These are phyloP conservation scores for Coprinopsis strossmayeri DNA, from an alignment of 768 basidiomycete genomes.

Conservation along the genomic window DNA sequence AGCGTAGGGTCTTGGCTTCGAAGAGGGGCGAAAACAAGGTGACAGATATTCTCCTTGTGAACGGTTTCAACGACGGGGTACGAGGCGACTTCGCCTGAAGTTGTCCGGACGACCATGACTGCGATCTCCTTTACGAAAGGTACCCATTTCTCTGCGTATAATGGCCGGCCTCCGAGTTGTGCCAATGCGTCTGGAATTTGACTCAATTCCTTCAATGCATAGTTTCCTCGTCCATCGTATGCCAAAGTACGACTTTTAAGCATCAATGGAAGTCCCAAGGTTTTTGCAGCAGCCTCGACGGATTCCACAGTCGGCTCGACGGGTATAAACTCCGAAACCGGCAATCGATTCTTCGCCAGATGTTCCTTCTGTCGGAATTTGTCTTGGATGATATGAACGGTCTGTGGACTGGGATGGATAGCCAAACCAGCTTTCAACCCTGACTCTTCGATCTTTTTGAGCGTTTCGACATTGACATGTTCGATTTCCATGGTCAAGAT, in stretches of 20 bases:
- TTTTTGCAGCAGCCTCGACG: slow-evolving; percentile 42
- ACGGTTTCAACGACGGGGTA: slow-evolving; percentile 95
- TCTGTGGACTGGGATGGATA: slow-evolving; percentile 76
- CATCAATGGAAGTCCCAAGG: slow-evolving; percentile 86
- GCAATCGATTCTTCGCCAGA: slow-evolving; percentile 55
- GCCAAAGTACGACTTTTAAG: slow-evolving; percentile 93
- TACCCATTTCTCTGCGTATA: slow-evolving; percentile 95
- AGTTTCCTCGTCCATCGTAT: slow-evolving; percentile 96
- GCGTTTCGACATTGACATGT: slow-evolving; percentile 77
- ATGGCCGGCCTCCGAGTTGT: slow-evolving; percentile 55
- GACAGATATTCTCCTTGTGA: slow-evolving; percentile 90
- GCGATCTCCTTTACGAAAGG: slow-evolving; percentile 87
- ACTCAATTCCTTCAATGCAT: slow-evolving; percentile 51
- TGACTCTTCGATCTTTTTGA: slow-evolving; percentile 50
- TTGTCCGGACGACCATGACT: slow-evolving; percentile 91
- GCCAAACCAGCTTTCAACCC: slow-evolving; percentile 23
- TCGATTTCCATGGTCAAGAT: slow-evolving; percentile 95
- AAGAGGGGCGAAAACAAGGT: slow-evolving; percentile 87
- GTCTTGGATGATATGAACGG: slow-evolving; percentile 86
- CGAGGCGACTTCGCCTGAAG: slow-evolving; percentile 63
- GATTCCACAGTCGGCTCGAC: slow-evolving; percentile 51
- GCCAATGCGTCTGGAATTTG: slow-evolving; percentile 46
- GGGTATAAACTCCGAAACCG: slow-evolving; percentile 52
- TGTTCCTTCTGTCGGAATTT: slow-evolving; percentile 72
- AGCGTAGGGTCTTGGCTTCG: slow-evolving; percentile 53